Evolutionary conservation across 140 eudicot species (phyloP), one percentile per base, ranked within the genome.

Genomic region (Senecio squalidus): DNA sequence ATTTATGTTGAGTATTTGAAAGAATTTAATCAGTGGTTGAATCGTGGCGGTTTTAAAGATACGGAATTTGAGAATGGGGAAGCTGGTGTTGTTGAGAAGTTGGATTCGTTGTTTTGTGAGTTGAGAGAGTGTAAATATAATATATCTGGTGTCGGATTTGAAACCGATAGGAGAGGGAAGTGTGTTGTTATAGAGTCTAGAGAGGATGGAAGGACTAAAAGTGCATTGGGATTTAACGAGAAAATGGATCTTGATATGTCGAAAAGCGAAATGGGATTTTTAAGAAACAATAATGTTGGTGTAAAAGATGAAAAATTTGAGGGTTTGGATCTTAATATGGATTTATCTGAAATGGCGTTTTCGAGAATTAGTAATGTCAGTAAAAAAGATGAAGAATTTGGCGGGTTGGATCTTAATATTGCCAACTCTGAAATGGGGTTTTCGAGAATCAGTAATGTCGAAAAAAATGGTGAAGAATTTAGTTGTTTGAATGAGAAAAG

Each of bases 11-110:
- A 78, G 74, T 84, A 88, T 71, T 77, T 88, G 46, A 68, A 53
- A 39, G 87, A 78, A 29, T 71, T 88, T 64, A 87, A 88, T 63
- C 71, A 73, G 16, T 76, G 90, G 94, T 40, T 88, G 48, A 60
- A 39, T 21, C 59, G 43, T 57, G 71, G 56, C 0, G 71, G 67
- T 7, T 43, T 39, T 45, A 61, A 61, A 28, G 75, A 67, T 36
- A 31, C 23, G 40, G 54, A 20, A 8, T 54, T 58, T 51, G 76
- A 28, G 38, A 74, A 65, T 73, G 76, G 66, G 14, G 75, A 55
- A 46, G 11, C 41, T 22, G 73, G 50, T 59, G 65, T 61, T 71
- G 66, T 80, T 44, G 69, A 71, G 44, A 84, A 72, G 46, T 62
- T 88, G 43, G 84, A 74, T 62, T 75, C 60, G 59, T 58, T 81